These are phyloP conservation scores for Chalaropsis thielavioides DNA, from an alignment of 2,329 filamentous ascomycete genomes.

Conservation along the genomic window DNA sequence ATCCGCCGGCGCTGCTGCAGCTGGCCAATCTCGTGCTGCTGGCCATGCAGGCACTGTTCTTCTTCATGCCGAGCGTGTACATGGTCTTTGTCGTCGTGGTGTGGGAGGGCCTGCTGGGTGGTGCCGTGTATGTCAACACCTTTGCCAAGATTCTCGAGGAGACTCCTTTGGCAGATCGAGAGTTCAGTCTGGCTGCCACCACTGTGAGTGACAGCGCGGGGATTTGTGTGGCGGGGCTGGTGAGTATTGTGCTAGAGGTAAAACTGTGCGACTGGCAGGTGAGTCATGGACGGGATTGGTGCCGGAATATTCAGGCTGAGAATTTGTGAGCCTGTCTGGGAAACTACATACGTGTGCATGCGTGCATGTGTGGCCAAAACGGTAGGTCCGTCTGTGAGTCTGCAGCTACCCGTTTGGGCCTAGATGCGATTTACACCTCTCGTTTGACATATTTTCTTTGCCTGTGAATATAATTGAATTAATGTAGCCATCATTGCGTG, in stretches of 20 bases:
- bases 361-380: too few relatives aligned
- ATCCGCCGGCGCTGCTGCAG: slow-evolving; percentile 70
- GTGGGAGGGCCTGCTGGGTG: slow-evolving; percentile 87
- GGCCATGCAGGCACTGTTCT: slow-evolving; percentile 58
- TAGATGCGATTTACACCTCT: too few relatives aligned
- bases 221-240: slow-evolving; percentile 73
- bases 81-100: slow-evolving; percentile 75
- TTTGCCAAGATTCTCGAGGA: slow-evolving; percentile 88
- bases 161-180: slow-evolving; percentile 60
- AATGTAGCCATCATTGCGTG: too few relatives aligned
- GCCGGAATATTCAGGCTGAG: slow-evolving; percentile 38
- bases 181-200: slow-evolving; percentile 81
- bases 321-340: neutral
- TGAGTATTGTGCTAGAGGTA: slow-evolving; percentile 72
- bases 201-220: slow-evolving; percentile 86
- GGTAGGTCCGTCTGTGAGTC: too few relatives aligned
- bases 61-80: slow-evolving; percentile 75
- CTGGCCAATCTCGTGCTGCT: slow-evolving; percentile 62
- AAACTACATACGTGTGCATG: neutral
- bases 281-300: slow-evolving; percentile 61
- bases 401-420: too few relatives aligned
- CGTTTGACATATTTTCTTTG: too few relatives aligned
- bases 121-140: slow-evolving; percentile 86
- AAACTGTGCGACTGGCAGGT: slow-evolving; percentile 76
- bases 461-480: too few relatives aligned